Base-by-base conservation (phyloP, 768 basidiomycete genomes). In the Tulasnella sp. region DNA sequence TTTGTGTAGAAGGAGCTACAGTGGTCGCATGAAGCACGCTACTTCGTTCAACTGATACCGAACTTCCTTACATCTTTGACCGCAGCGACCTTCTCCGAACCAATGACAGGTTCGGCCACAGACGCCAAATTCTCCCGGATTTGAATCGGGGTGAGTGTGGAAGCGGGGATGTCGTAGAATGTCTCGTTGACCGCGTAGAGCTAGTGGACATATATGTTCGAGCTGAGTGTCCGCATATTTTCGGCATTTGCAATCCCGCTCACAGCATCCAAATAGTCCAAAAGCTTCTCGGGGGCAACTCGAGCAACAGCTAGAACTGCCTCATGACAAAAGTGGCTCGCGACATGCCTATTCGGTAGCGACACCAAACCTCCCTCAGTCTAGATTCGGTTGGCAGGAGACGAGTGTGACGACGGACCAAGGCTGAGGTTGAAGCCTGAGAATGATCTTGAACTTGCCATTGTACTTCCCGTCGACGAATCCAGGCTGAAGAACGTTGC, bases 271-370 rank as follows among this genome's bases (percentile, higher is more conserved):
- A 89, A 88, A 82, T 89, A 96, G 0, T 82, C 75, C 92, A 93
- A 94, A 80, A 91, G 95, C 26, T 86, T 81, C n/a, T 86, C 84
- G 0, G 94, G 93, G 0, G 91, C 86, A 22, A 85, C 84, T 37
- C 86, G 86, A 3, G 88, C 84, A 40, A 89, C 92, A 5, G 94
- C 92, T 9, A 96, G 82, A 12, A 84, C 88, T 16, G 93, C 91
- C 80, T 97, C 95, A 75, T 92, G 90, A 2, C 87, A 86, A 67
- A 89, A 83, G 0, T 88, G 91, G 0, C 91, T 91, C n/a, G 86
- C 80, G 0, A 80, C 84, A 76, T 94, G 92, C 92, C 92, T 93
- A 0, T 64, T 14, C 16, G n/a, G 37, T 2, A 32, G 14, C 89
- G 78, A 91, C 89, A 26, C 90, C 88, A 75, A 12, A 63, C 64